These are phyloP conservation scores for Metschnikowia kofuensis DNA, from an alignment of 805 yeast species.

Conservation along the genomic window DNA sequence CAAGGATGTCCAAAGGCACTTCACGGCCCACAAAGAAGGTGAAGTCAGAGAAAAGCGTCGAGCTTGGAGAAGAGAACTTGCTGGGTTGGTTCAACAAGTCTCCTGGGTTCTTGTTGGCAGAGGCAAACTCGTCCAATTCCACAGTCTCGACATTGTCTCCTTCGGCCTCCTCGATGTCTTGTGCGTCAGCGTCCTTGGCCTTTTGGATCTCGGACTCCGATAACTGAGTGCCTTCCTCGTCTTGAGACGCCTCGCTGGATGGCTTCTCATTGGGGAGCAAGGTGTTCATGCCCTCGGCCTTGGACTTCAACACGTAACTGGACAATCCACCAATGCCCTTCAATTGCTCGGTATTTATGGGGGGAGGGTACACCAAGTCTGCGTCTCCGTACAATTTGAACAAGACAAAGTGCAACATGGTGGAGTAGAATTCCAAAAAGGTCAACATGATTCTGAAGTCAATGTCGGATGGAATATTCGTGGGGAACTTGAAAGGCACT, in stretches of 20 bases:
- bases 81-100: conserved; percentile 72
- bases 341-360: conserved; percentile 64
- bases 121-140: conserved; percentile 68
- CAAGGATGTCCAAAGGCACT: conserved; percentile 88
- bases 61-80: conserved; percentile 50
- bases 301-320: conserved; percentile 69
- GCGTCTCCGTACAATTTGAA: conserved; percentile 83
- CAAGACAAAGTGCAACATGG: conserved; percentile 82
- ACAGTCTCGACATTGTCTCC: conserved; percentile 15
- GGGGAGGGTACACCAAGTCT: conserved; percentile 89
- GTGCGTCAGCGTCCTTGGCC: conserved; percentile 51
- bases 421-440: conserved; percentile 92
- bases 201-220: conserved; percentile 41
- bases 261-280: conserved; percentile 34
- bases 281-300: conserved; percentile 33
- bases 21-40: conserved; percentile 91
- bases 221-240: conserved; percentile 34
- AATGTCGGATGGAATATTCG: conserved; percentile 87
- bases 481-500: conserved; percentile 96
- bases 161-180: conserved; percentile 28
- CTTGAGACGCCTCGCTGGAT: conserved; percentile 15
- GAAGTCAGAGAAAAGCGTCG: conserved; percentile 67
- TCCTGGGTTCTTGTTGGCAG: conserved; percentile 58
- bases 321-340: conserved; percentile 89
- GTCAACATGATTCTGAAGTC: conserved; percentile 97